phyloP scores from a whole-genome alignment of 2,329 filamentous ascomycete species.

The Aschersonia sp. region DNA sequence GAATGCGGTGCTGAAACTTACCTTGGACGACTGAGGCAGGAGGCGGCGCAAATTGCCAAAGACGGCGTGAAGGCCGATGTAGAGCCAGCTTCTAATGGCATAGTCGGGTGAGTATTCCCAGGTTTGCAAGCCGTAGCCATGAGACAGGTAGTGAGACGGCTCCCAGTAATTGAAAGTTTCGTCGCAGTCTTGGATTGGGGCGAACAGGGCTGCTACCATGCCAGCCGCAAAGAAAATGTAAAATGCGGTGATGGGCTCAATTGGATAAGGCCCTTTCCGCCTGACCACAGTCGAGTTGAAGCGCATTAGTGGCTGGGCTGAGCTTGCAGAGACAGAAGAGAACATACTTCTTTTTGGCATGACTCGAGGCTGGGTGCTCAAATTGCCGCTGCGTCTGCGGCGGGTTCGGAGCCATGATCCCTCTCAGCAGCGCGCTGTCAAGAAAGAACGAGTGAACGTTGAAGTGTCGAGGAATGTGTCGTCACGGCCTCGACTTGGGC shows the following conservation, averaged over 20 bases:
- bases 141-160: slow-evolving; percentile 81
- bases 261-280: slow-evolving; percentile 40
- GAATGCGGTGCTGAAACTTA: slow-evolving; percentile 8
- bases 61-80: slow-evolving; percentile 65
- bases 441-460: not conserved
- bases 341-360: slow-evolving; percentile 36
- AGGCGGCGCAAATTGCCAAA: slow-evolving; percentile 53
- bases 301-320: too few relatives aligned
- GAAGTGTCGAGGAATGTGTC: not conserved
- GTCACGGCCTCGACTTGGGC: not conserved
- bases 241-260: slow-evolving; percentile 64
- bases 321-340: not conserved
- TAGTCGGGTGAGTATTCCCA: slow-evolving; percentile 98
- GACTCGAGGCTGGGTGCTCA: slow-evolving; percentile 32
- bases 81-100: slow-evolving; percentile 91
- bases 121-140: slow-evolving; percentile 87
- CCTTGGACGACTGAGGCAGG: slow-evolving; percentile 46
- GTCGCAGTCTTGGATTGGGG: slow-evolving; percentile 94
- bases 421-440: slow-evolving; percentile 3
- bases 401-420: slow-evolving; percentile 24
- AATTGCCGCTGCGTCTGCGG: slow-evolving; percentile 19
- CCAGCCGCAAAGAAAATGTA: slow-evolving; percentile 66
- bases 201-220: slow-evolving; percentile 60
- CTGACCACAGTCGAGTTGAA: slow-evolving; percentile 11
- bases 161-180: slow-evolving; percentile 99